Conservation (phyloP, 441 rosid species). For the Breynia disticha region DNA sequence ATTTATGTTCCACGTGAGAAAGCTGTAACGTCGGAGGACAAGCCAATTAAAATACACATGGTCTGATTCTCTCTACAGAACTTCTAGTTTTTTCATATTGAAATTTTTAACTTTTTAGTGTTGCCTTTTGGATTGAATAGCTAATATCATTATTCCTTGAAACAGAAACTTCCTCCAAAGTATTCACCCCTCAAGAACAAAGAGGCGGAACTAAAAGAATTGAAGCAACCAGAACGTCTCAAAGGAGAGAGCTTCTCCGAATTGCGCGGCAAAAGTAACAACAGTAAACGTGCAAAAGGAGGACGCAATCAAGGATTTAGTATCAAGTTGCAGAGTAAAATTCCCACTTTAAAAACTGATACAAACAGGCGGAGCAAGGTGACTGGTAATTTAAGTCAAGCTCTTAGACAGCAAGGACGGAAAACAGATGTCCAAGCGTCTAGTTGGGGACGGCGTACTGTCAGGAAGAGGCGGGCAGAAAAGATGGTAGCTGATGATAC, state of each 20-base stretch:
- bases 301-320: constrained; percentile 46
- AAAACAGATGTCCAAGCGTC: constrained; percentile 32
- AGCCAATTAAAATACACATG: constrained; percentile 27
- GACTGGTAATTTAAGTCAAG: constrained; percentile 22
- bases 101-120: neutral
- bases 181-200: constrained; percentile 36
- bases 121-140: constrained; percentile 4
- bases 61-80: constrained; percentile 33
- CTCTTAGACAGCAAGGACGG: constrained; percentile 22
- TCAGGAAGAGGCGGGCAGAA: constrained; percentile 61
- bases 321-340: constrained; percentile 38
- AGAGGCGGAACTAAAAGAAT: constrained; percentile 29
- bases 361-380: constrained; percentile 32
- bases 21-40: constrained; percentile 30
- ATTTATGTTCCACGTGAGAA: constrained; percentile 44
- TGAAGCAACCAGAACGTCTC: constrained; percentile 20
- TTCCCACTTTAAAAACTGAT: constrained; percentile 28
- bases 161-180: constrained; percentile 61
- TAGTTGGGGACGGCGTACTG: constrained; percentile 67
- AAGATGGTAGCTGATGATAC: constrained; percentile 30
- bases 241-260: constrained; percentile 35
- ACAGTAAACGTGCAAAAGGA: constrained; percentile 51
- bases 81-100: neutral
- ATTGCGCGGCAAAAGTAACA: constrained; percentile 27
- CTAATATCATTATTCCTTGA: too few relatives aligned